Percentiles rank a stretch among this genome's conserved stretches.
Conservation (phyloP, 805 yeast genomes). For the Candida sithepensis region DNA sequence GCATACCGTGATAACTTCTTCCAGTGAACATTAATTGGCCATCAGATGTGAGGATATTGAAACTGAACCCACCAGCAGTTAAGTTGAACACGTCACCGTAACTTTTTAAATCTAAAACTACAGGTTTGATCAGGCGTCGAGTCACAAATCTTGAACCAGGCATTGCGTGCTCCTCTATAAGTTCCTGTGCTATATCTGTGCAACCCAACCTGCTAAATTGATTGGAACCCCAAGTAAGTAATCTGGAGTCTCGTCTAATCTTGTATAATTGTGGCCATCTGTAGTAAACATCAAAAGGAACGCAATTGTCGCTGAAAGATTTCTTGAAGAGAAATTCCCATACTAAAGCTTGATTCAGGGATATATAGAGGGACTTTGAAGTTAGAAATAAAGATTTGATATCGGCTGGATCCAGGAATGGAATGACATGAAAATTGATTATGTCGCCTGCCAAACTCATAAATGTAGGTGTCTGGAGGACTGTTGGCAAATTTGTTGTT, state of each 20-base stretch:
- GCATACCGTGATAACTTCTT: slow-evolving; percentile 34
- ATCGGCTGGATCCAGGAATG: slow-evolving; percentile 23
- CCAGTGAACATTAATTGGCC: slow-evolving; percentile 61
- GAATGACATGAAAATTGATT: neutral
- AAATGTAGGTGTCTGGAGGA: neutral
- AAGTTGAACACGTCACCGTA: slow-evolving; percentile 37
- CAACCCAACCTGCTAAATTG: slow-evolving; percentile 44
- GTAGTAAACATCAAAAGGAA: slow-evolving; percentile 36
- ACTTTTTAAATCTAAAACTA: slow-evolving; percentile 29
- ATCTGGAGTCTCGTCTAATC: slow-evolving; percentile 35
- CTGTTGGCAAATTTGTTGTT: neutral
- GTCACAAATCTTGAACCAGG: neutral
- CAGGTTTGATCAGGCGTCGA: slow-evolving; percentile 11
- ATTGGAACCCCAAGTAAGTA: slow-evolving; percentile 51
- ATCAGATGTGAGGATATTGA: slow-evolving; percentile 50
- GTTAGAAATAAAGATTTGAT: slow-evolving; percentile 38
- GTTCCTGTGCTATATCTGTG: slow-evolving; percentile 4
- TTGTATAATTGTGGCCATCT: slow-evolving; percentile 51
- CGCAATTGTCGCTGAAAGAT: slow-evolving; percentile 43
- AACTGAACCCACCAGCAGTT: slow-evolving; percentile 62
- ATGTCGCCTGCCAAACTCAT: neutral
- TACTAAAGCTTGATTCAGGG: slow-evolving; percentile 37
- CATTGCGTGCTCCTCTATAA: slow-evolving; percentile 13
- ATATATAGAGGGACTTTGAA: slow-evolving; percentile 33
- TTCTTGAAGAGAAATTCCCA: slow-evolving; percentile 43